Conservation (phyloP, 2,329 filamentous ascomycete species). For the Diaporthe longicolla region DNA sequence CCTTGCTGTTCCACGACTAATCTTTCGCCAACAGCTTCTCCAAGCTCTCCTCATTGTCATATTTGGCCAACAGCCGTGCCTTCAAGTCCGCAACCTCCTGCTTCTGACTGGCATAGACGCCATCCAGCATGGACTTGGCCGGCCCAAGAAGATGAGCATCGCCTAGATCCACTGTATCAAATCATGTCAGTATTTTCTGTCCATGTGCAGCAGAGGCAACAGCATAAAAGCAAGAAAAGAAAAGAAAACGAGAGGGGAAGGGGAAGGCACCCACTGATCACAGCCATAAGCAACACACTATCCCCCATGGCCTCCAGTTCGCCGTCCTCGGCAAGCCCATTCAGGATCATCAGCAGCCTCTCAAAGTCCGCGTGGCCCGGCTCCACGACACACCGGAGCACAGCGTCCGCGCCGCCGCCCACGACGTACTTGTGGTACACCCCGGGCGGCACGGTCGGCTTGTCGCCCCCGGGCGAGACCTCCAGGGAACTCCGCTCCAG, state of each 20-base stretch:
- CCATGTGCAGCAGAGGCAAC: background rate
- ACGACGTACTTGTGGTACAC: conserved; percentile 42
- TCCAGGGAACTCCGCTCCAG: conserved; percentile 21
- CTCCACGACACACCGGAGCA: conserved; percentile 38
- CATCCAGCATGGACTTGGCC: conserved; percentile 40
- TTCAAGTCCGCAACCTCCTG: conserved; percentile 39
- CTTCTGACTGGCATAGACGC: conserved; percentile 30
- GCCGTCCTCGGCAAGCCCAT: conserved; percentile 43
- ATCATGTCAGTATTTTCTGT: background rate
- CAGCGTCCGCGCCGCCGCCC: conserved; percentile 25
- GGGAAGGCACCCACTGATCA: conserved; percentile 3
- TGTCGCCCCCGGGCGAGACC: background rate
- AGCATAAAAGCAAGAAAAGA: background rate
- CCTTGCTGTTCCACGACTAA: background rate
- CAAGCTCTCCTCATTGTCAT: conserved; percentile 38
- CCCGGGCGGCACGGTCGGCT: conserved; percentile 31
- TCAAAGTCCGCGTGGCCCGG: conserved; percentile 43
- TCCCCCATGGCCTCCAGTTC: conserved; percentile 40
- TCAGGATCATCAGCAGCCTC: conserved; percentile 43
- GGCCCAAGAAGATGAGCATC: conserved; percentile 42
- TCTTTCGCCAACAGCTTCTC: conserved; percentile 29
- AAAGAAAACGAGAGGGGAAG: background rate
- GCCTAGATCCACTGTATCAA: conserved; percentile 38
- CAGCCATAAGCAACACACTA: conserved; percentile 40
- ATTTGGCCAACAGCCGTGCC: conserved; percentile 37